These are phyloP conservation scores for Nemania sp. DNA, from an alignment of 2,329 filamentous ascomycete genomes.

Conservation along the genomic window DNA sequence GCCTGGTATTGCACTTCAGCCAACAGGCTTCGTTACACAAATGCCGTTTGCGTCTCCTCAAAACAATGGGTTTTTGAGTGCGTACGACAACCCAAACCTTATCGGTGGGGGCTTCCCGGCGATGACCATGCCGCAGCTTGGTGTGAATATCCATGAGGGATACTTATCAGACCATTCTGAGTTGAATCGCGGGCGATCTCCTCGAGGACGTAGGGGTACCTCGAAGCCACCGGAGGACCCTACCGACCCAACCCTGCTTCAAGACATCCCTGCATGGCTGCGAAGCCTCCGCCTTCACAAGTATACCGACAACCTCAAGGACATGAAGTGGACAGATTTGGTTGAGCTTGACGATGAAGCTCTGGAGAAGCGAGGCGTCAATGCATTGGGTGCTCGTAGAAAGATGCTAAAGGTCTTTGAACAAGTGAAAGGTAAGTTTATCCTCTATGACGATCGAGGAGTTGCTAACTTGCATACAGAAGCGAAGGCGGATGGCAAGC, in stretches of 20 bases:
- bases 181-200: slow-evolving; percentile 86
- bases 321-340: slow-evolving; percentile 94
- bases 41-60: slow-evolving; percentile 84
- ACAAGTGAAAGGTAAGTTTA: slow-evolving; percentile 75
- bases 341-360: slow-evolving; percentile 91
- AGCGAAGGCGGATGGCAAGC: slow-evolving; percentile 74
- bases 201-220: slow-evolving; percentile 87
- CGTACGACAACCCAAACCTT: slow-evolving; percentile 78
- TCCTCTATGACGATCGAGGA: not conserved
- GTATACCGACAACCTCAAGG: slow-evolving; percentile 97
- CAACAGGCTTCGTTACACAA: slow-evolving; percentile 58
- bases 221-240: slow-evolving; percentile 98
- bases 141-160: slow-evolving; percentile 72
- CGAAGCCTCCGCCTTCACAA: slow-evolving; percentile 94
- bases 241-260: slow-evolving; percentile 84
- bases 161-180: slow-evolving; percentile 95
- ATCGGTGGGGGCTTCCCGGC: slow-evolving; percentile 70
- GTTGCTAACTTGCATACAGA: slow-evolving; percentile 52
- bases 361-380: slow-evolving; percentile 89
- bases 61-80: slow-evolving; percentile 90
- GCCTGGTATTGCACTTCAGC: slow-evolving; percentile 82
- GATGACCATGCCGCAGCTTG: slow-evolving; percentile 74
- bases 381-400: slow-evolving; percentile 88
- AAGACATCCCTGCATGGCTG: slow-evolving; percentile 96
- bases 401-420: slow-evolving; percentile 99